Base-by-base conservation (phyloP, 2,329 filamentous ascomycete genomes). In the Aspergillus ochraceus region DNA sequence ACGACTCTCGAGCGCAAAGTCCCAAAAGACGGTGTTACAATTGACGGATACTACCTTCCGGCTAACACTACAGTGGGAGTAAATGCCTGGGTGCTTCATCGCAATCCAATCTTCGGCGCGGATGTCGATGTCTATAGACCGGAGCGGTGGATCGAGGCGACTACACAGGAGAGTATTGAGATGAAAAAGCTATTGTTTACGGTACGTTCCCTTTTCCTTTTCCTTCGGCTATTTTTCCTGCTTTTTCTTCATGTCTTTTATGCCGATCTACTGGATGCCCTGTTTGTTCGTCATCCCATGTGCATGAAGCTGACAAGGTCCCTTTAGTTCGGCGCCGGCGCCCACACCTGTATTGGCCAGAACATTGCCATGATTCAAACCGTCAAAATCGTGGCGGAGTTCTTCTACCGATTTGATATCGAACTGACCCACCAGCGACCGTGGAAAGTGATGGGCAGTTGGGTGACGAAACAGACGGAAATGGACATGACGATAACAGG, bases 301-400 rank as follows among this genome's bases (percentile, higher is more conserved):
- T 32, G 32, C 32, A 36, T 36, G 32, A 36, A 14, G 49, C 50
- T 39, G 45, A 55, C 24, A 49, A 54, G 30, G 20, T 30, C 26
- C 8, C 17, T 51, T 5, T 24, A 64, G 67, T 74, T 73, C 56
- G 71, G 71, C 2, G 55, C 60, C 24, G 72, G 71, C 0, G 55
- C 66, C 6, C 59, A 71, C 32, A 64, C 63, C 6, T 74, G 70
- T 42, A 67, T 73, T 17, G 70, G 71, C 2, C 68, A 70, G 52
- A 70, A 72, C 26, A 70, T 72, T 6, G 70, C 69, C 2, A 59
- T 71, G 12, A 63, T 73, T 65, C 69, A 72, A 30, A 72, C 71
- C 60, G 55, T 63, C 1, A 73, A 73, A 52, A 51, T 72, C 6
- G 57, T 71, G 8, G 67, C 66, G 5, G 64, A 67, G 24, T 46